Evolutionary conservation across 768 basidiomycete genomes (phyloP).

Genomic region (Tylopilus felleus): DNA sequence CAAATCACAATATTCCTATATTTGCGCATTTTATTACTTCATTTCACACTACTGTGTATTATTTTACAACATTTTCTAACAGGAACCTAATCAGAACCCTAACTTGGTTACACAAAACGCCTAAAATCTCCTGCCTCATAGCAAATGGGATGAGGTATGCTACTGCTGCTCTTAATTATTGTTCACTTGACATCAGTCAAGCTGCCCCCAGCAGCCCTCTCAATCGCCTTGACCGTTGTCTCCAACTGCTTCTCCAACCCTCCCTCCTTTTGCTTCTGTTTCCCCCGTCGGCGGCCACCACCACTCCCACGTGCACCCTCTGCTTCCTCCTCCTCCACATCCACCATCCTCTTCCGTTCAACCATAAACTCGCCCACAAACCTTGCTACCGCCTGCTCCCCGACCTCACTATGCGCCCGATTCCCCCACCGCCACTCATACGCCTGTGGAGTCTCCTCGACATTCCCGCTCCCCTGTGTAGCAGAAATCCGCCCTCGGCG

Average conservation of each 20-base stretch:
- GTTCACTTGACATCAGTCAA: constrained; percentile 37
- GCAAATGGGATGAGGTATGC: too few species aligned
- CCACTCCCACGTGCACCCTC: not conserved
- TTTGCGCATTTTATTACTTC: too few species aligned
- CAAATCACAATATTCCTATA: too few species aligned
- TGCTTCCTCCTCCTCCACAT: constrained; percentile 19
- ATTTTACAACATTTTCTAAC: too few species aligned
- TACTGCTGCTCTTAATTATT: too few species aligned
- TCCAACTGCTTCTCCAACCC: constrained; percentile 25
- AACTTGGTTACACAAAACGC: too few species aligned
- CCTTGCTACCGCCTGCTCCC: constrained; percentile 67
- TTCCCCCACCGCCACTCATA: constrained; percentile 88
- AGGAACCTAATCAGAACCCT: too few species aligned
- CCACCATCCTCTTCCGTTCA: constrained; percentile 13
- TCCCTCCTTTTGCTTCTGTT: constrained; percentile 15
- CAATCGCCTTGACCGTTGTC: constrained; percentile 32
- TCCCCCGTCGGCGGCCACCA: constrained; percentile 8
- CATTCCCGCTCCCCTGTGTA: constrained; percentile 28
- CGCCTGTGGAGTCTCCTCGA: constrained; percentile 19
- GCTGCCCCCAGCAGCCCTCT: constrained; percentile 48
- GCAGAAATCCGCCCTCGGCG: constrained; percentile 54
- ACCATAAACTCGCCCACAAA: constrained; percentile 83
- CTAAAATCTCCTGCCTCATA: too few species aligned
- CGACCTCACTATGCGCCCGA: constrained; percentile 76
- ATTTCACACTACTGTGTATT: too few species aligned